Base-by-base conservation (phyloP, 345 rosid species). In the Eucalyptus melliodora region DNA sequence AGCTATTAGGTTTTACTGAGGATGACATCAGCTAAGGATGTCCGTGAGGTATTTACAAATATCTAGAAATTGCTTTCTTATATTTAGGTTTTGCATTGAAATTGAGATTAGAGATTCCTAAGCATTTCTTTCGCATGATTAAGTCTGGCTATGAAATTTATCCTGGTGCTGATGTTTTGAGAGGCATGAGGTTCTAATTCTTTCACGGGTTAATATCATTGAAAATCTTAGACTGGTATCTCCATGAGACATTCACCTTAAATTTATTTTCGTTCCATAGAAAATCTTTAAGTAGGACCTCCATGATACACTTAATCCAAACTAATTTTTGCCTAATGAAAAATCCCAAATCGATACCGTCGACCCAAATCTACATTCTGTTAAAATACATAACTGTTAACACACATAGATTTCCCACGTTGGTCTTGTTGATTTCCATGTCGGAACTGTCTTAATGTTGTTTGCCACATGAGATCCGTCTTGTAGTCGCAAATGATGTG, bases 401-500 rank as follows among this genome's bases (percentile, higher is more conserved):
- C 6, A 34, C 11, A 65, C 2, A 1, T 67, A 7, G 42, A 67
- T 67, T 31, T 67, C 21, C 11, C 40, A 16, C 6, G 0, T 17
- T 10, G 45, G 26, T 34, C 40, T 26, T n/a, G 17, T 34, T 26
- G 40, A 37, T 72, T 21, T 37, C 27, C 27, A 2, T 6, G 45
- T 19, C 7, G 1, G 0, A 37, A 10, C 27, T 5, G 2, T 21
- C 14, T 72, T 11, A 19, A 0, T 5, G 3, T 37, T 14, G 1
- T 19, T 3, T 19, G 8, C 5, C 26, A 72, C 8, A 0, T 2
- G 8, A 5, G 45, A 62, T 62, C 8, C 3, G 1, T 62, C 72
- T 30, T 65, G 16, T 2, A n/a, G 0, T 65, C 9, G 0, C 16
- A 4, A 44, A 44, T 44, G 45, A 44, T 44, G 45, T 44, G 45